Conservation (phyloP, 1,139 yeast species). For the Suhomyces chickasaworum region DNA sequence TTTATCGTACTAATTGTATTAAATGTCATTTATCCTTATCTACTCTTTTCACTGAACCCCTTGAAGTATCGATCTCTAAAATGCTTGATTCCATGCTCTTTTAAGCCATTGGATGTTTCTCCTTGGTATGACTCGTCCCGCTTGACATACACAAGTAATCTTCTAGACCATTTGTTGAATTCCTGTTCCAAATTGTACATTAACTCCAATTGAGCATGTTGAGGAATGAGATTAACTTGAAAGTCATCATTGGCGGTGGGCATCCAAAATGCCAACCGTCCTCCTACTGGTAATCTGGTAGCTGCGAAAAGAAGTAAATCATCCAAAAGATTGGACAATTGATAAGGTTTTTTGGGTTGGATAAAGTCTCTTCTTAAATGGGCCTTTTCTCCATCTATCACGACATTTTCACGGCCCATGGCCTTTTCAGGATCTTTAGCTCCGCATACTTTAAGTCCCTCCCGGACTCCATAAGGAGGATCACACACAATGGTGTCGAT, state of each 20-base stretch:
- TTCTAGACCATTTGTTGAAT: constrained; percentile 90
- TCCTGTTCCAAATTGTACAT: constrained; percentile 80
- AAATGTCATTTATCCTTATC: constrained; percentile 15
- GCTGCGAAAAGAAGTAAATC: constrained; percentile 78
- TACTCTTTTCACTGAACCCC: constrained; percentile 53
- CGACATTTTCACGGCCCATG: constrained; percentile 65
- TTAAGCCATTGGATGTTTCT: constrained; percentile 49
- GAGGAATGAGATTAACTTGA: constrained; percentile 72
- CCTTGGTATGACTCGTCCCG: constrained; percentile 63
- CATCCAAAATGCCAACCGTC: constrained; percentile 95
- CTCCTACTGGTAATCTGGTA: constrained; percentile 66
- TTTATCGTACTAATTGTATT: neutral
- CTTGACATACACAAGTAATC: constrained; percentile 78
- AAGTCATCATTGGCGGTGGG: constrained; percentile 94
- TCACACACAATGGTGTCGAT: constrained; percentile 90
- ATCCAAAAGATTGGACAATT: constrained; percentile 70
- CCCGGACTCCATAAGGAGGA: constrained; percentile 98
- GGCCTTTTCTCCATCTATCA: constrained; percentile 78
- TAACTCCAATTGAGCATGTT: constrained; percentile 71
- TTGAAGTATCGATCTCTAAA: constrained; percentile 82
- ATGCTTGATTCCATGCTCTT: constrained; percentile 46
- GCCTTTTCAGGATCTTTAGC: constrained; percentile 62
- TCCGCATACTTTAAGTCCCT: constrained; percentile 91
- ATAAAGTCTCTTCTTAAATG: constrained; percentile 79
- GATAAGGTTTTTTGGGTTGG: constrained; percentile 91